A percentile compares a stretch with the other conserved stretches of the same genome.
Conservation (phyloP, 768 basidiomycete genomes). For the Suillus subluteus region DNA sequence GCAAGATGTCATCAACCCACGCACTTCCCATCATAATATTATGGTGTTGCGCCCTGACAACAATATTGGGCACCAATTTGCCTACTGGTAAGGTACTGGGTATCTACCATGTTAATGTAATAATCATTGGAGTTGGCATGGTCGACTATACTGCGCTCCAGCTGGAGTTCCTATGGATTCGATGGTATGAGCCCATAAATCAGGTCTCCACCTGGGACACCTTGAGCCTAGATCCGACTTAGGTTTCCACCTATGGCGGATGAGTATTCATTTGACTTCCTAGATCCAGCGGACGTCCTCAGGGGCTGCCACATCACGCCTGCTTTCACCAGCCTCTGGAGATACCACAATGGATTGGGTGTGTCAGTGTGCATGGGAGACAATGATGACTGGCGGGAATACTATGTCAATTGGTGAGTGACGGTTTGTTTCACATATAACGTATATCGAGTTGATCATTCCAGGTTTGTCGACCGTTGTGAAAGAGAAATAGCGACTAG, state of each 20-base stretch:
- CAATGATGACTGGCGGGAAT: background rate
- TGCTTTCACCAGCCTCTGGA: background rate
- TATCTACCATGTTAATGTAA: conserved; percentile 2
- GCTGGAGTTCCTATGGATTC: conserved; percentile 10
- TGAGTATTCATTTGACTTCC: conserved; percentile 1
- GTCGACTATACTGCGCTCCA: background rate
- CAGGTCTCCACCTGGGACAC: background rate
- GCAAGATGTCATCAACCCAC: background rate
- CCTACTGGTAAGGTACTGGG: conserved; percentile 8
- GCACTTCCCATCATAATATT: background rate
- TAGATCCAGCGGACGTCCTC: conserved; percentile 8
- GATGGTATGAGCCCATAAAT: background rate
- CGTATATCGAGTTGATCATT: background rate
- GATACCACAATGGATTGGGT: background rate
- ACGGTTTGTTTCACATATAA: background rate
- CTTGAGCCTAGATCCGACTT: background rate
- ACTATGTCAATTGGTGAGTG: background rate
- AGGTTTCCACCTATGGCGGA: background rate
- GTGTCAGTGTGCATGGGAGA: background rate
- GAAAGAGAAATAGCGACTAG: too few species aligned
- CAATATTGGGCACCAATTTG: background rate
- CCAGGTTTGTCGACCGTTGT: conserved; percentile 2
- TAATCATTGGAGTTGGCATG: background rate
- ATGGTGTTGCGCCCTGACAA: background rate
- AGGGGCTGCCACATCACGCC: conserved; percentile 7